Evolutionary conservation across 306 rosid genomes (phyloP), one percentile per base, ranked within the genome.

Genomic region (Coriaria nepalensis): DNA sequence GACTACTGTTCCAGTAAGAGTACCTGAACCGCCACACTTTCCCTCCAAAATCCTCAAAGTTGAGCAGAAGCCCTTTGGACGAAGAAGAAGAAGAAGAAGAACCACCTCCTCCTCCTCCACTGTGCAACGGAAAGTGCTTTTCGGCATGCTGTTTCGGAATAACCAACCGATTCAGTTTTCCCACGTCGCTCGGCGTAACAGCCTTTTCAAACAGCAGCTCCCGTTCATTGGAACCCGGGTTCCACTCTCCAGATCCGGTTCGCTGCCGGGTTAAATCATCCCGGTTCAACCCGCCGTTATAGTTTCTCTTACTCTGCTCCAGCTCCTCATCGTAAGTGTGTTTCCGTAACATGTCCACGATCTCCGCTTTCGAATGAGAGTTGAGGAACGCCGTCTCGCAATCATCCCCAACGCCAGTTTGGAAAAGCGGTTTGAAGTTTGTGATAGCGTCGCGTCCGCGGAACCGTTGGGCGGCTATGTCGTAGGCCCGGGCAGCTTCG

Each of bases 1-100:
- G 97, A 65, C 97, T 90, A 34, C 97, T 90, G 5, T 90, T 90
- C 98, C 98, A 90, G 45, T 90, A 90, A 4, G 98, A 90, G 69
- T 90, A 90, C 33, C 98, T 66, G 41, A 90, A 90, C 58, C 98
- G 64, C 98, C 98, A 90, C 13, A 90, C 95, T 68, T 90, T 90
- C 35, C 98, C 94, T 39, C 85, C 98, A 13, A 74, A 61, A 45
- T 90, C 98, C 56, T 90, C 98, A 10, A 90, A 81, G 58, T 81
- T 81, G 60, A 90, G 50, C 5, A 90, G 61, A 4, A 81, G 60
- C 0, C 94, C 95, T 29, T 79, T 90, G 37, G 78, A 45, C 5
- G 14, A 55, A 5, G 71, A 20, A 20, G 29, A 20, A 20, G 29
- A 20, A 20, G 29, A 20, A 20, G 29, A 20, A 20, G 29, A 20